These are phyloP conservation scores for Botrytis galanthina DNA, from an alignment of 2,329 filamentous ascomycete species.

Conservation along the genomic window DNA sequence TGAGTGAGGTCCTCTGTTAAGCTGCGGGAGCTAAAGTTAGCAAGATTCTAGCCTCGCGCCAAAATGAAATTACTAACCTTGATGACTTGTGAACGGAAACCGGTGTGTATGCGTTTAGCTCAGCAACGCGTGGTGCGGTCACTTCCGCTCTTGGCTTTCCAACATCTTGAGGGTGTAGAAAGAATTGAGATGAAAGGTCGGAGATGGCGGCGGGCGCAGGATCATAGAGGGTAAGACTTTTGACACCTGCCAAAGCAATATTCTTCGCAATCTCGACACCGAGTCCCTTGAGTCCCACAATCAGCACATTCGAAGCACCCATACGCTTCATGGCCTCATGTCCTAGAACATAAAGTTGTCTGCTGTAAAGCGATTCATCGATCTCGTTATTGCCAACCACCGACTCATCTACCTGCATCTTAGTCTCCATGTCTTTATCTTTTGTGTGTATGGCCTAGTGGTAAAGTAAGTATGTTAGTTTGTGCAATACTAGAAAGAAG, in stretches of 20 bases:
- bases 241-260: conserved; percentile 94
- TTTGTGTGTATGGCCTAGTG: conserved; percentile 44
- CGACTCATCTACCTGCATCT: conserved; percentile 64
- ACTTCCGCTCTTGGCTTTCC: conserved; percentile 87
- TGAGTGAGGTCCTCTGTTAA: conserved; percentile 74
- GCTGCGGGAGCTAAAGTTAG: conserved; percentile 43
- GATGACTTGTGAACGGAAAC: conserved; percentile 70
- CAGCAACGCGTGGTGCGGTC: conserved; percentile 84
- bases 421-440: conserved; percentile 61
- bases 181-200: conserved; percentile 96
- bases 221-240: conserved; percentile 92
- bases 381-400: conserved; percentile 57
- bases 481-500: neutral
- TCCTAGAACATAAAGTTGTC: conserved; percentile 69
- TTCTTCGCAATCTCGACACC: conserved; percentile 99
- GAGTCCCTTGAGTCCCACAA: conserved; percentile 88
- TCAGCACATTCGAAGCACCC: conserved; percentile 90
- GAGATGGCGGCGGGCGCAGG: conserved; percentile 78
- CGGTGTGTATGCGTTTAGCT: conserved; percentile 95
- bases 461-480: neutral
- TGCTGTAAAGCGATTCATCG: conserved; percentile 71
- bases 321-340: conserved; percentile 97
- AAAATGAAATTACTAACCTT: conserved; percentile 43
- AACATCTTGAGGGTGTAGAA: conserved; percentile 82
- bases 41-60: neutral